Base-by-base conservation (phyloP, 371 early-diverging fungal species). In the Batkoa obscura region DNA sequence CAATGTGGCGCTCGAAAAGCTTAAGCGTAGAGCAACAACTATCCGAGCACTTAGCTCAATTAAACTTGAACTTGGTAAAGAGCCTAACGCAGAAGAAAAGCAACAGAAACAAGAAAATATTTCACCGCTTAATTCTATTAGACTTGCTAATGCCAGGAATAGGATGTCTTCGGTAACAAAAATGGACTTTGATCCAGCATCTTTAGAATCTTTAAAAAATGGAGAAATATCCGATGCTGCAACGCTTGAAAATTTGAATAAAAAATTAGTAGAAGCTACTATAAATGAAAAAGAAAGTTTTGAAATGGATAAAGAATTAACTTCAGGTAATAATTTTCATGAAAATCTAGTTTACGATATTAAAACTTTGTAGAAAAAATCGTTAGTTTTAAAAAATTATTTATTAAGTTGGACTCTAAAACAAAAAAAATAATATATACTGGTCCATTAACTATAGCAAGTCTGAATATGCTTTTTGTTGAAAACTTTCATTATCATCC, bases 401-500 rank as follows among this genome's bases (percentile, higher is more conserved):
- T 38, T 34, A 15, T 53, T 8, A 36, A 34, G 17, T 39, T 53
- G 12, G 53, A 53, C 15, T 38, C 35, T 15, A 53, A 53, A 23
- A 39, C 39, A 39, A 53, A 53, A 38, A 53, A 53, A 38, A 31
- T 53, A 13, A 37, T n/a, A 0, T 53, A 53, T 38, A 34, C 35
- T 15, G 53, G 53, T 39, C 53, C 53, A 9, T 39, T 53, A 15
- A 53, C 53, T 37, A 53, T 53, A 17, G 3, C 17, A 3, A 39
- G 34, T 9, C 42, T 53, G 32, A 17, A 53, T 6, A 12, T 53
- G 34, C 53, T 53, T 53, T 53, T 53, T 23, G 53, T 53, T 35
- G 53, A 53, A 34, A 53, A 53, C 13, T 53, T 33, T 53, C 53
- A 53, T 8, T 53, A 53, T 35, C 35, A 53, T 35, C 53, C 53